phyloP scores from a whole-genome alignment of 495 filamentous ascomycete species.

The Gamarada debralockiae region DNA sequence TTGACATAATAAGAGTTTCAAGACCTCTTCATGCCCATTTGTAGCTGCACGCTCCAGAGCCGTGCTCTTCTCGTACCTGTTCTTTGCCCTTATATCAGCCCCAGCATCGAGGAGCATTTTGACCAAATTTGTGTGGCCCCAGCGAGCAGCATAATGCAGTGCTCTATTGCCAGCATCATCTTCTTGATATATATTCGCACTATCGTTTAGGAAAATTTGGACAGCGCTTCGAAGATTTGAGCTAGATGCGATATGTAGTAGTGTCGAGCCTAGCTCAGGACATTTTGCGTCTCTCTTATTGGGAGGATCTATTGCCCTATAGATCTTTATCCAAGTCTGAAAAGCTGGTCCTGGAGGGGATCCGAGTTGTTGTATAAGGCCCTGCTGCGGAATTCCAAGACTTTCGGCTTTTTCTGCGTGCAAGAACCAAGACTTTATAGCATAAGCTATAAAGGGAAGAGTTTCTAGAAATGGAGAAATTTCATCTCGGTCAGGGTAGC shows the following conservation, averaged over 20 bases:
- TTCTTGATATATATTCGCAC: slow-evolving; percentile 1
- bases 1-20: slow-evolving; percentile 36
- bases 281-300: background rate
- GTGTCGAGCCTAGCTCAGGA: background rate
- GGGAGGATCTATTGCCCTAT: background rate
- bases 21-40: slow-evolving; percentile 40
- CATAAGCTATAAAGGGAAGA: no score
- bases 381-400: no score
- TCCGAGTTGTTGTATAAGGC: no score
- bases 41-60: slow-evolving; percentile 50
- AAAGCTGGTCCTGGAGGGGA: no score
- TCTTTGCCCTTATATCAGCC: slow-evolving; percentile 43
- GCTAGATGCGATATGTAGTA: background rate
- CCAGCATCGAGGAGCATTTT: slow-evolving; percentile 40
- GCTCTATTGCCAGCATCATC: slow-evolving; percentile 5
- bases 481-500: no score
- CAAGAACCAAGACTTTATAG: no score
- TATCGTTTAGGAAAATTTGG: background rate
- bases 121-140: slow-evolving; percentile 43
- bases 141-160: slow-evolving; percentile 46
- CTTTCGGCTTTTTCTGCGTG: no score
- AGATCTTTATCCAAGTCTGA: no score
- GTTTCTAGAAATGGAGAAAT: no score
- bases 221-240: background rate
- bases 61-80: slow-evolving; percentile 50